Conservation (phyloP, 2,329 filamentous ascomycete species). For the Chaetomiaceae sp. region DNA sequence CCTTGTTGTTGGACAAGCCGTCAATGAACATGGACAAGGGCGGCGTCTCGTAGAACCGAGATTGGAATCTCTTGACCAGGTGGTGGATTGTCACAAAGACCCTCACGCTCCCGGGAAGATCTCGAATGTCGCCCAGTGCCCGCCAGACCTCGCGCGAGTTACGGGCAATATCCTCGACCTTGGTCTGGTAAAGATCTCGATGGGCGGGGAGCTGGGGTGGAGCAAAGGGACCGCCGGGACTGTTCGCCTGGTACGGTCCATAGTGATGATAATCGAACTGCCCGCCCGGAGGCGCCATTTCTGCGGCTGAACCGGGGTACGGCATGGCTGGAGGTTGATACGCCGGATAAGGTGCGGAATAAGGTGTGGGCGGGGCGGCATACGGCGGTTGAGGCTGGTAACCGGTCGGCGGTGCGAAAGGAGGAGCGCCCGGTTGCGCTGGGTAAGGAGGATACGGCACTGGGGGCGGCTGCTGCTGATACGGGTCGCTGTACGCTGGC, state of each 20-base stretch:
- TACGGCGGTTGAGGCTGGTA: conserved; percentile 20
- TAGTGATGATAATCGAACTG: conserved; percentile 24
- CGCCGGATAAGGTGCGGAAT: conserved; percentile 28
- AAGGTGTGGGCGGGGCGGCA: conserved; percentile 21
- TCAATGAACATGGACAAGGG: conserved; percentile 57
- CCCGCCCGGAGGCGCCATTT: conserved; percentile 11
- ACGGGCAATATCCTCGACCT: conserved; percentile 50
- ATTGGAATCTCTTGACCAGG: conserved; percentile 52
- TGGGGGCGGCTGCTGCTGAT: conserved; percentile 19
- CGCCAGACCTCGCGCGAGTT: conserved; percentile 61
- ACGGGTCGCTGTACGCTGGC: conserved; percentile 32
- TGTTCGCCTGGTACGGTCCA: conserved; percentile 26
- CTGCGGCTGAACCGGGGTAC: conserved; percentile 2
- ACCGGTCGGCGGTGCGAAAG: conserved; percentile 11
- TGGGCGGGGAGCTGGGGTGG: conserved; percentile 23
- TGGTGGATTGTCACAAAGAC: conserved; percentile 62
- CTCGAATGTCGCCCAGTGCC: conserved; percentile 53
- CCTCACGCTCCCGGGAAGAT: conserved; percentile 58
- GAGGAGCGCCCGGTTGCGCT: conserved; percentile 2
- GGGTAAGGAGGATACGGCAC: conserved; percentile 12
- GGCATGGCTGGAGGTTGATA: conserved; percentile 19
- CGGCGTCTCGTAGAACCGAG: conserved; percentile 53
- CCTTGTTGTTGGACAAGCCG: conserved; percentile 50
- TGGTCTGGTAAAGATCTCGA: conserved; percentile 42
- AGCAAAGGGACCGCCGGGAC: conserved; percentile 11